These are phyloP conservation scores for Hibiscus mutabilis DNA, from an alignment of 345 rosid species.

Conservation along the genomic window DNA sequence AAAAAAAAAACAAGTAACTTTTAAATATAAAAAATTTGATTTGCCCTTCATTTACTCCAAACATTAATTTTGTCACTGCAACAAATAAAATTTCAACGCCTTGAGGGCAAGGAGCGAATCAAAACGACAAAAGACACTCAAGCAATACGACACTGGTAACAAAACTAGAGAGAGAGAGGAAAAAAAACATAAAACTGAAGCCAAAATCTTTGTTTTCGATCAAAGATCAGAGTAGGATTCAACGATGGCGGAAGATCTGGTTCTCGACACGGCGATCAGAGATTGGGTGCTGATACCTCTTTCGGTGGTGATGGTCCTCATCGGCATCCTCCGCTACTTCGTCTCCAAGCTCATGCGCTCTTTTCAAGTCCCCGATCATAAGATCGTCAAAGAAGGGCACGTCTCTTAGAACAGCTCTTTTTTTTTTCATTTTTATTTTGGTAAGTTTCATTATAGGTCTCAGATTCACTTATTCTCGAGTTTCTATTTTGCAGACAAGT, in stretches of 20 bases:
- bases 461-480: neutral
- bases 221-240: conserved; percentile 5
- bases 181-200: neutral
- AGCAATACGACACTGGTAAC: neutral
- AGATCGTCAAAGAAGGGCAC: conserved; percentile 82
- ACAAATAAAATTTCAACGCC: too few relatives aligned
- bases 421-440: neutral
- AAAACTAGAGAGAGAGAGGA: neutral
- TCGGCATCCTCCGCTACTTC: conserved; percentile 86
- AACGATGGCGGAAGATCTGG: conserved; percentile 91
- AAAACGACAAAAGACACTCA: neutral
- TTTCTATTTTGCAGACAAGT: conserved; percentile 49
- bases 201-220: neutral
- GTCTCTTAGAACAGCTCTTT: conserved; percentile 1
- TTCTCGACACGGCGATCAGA: conserved; percentile 90
- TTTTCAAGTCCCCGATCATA: conserved; percentile 68
- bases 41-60: too few relatives aligned
- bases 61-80: too few relatives aligned
- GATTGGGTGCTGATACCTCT: conserved; percentile 93
- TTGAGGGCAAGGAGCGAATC: neutral
- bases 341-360: conserved; percentile 86
- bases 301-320: conserved; percentile 88
- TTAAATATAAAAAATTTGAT: too few relatives aligned
- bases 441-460: neutral
- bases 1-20: too few relatives aligned